Conservation (phyloP, 805 yeast genomes). For the Kodamaea jinghongensis region DNA sequence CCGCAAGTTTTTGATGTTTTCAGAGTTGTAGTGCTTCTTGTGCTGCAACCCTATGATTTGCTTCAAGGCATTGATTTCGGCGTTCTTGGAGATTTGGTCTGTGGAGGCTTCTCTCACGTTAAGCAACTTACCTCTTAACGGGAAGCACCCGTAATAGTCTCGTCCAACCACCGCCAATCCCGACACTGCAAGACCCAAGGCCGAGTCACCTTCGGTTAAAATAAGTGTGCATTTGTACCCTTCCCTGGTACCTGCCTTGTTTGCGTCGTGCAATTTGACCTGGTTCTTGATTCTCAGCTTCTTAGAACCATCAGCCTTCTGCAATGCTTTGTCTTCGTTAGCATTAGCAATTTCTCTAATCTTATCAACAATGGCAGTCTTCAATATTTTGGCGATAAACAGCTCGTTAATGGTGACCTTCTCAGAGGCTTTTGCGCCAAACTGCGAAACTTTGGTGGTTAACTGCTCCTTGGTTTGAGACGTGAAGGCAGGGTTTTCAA, state of each 20-base stretch:
- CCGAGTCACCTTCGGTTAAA: slow-evolving; percentile 97
- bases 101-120: slow-evolving; percentile 96
- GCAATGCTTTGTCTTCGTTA: slow-evolving; percentile 83
- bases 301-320: slow-evolving; percentile 83
- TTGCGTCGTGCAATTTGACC: slow-evolving; percentile 91
- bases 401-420: slow-evolving; percentile 70
- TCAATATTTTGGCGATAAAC: slow-evolving; percentile 65
- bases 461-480: slow-evolving; percentile 96
- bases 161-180: slow-evolving; percentile 95
- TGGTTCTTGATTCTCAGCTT: slow-evolving; percentile 84
- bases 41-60: slow-evolving; percentile 96
- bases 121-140: slow-evolving; percentile 89
- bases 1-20: slow-evolving; percentile 69
- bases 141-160: slow-evolving; percentile 93
- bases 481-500: slow-evolving; percentile 96
- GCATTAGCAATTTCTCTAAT: slow-evolving; percentile 80
- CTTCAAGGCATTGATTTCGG: slow-evolving; percentile 92
- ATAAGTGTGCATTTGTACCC: slow-evolving; percentile 91
- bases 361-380: slow-evolving; percentile 69
- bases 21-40: slow-evolving; percentile 66
- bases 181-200: slow-evolving; percentile 84
- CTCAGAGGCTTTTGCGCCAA: slow-evolving; percentile 66
- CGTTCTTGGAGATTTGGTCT: slow-evolving; percentile 91
- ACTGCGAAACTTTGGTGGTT: slow-evolving; percentile 83
- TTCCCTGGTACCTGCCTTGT: slow-evolving; percentile 91